Base-by-base conservation (phyloP, 345 rosid genomes). In the Gossypium arboreum region DNA sequence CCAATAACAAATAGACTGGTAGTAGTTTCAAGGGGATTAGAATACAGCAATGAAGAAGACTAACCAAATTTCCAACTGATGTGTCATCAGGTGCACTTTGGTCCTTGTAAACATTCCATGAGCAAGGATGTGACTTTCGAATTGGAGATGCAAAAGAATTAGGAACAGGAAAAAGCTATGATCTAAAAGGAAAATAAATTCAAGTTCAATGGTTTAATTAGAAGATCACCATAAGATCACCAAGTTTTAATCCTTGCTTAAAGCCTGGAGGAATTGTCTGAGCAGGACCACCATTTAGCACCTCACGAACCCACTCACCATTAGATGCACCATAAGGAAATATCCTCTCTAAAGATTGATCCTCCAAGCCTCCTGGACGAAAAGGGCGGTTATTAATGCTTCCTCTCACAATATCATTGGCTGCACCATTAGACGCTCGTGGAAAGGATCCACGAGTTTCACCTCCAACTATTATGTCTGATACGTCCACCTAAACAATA, bases 311-410 rank as follows among this genome's bases (percentile, higher is more conserved):
- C 98, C 98, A 94, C 65, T 87, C 88, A 72, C 98, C 95, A 83
- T 83, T 86, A 64, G 82, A 72, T 66, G 89, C 95, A 73, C 94
- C 97, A 51, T 85, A 88, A 69, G 97, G 95, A 69, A 92, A 79
- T 76, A 79, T 41, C 82, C 92, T 92, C 69, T 86, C 89, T 12
- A 78, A 68, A 76, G 91, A 79, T 66, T 81, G 88, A 78, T 88
- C 89, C 43, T 91, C 97, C 75, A 94, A 83, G 44, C 98, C 98
- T 76, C 98, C 98, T 13, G 98, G 98, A 57, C 89, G 90, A 78
- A 94, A 94, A 77, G 98, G 98, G 34, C 95, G 98, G 81, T 86
- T 92, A 77, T 80, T 89, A 80, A 86, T 85, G 85, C 98, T 92
- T 86, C 98, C 98, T 75, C 94, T 87, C 65, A 92, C 81, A 82